phyloP scores from a whole-genome alignment of 192 early-diverging fungal genomes.

The Globomyces pollinis-pini region DNA sequence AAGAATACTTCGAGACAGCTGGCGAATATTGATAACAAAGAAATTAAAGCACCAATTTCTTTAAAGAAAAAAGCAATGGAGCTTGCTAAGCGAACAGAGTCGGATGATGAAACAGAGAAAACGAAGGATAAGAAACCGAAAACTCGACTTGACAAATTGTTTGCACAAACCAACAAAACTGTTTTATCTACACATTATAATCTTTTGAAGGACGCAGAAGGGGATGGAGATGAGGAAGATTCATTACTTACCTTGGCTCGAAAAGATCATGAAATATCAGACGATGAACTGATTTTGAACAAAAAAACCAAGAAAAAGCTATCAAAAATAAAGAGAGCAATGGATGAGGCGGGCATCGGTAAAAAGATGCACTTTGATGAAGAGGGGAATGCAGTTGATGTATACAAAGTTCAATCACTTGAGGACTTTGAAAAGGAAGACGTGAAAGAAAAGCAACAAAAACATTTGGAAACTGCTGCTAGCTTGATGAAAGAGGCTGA shows the following conservation, averaged over 20 bases:
- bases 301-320: constrained; percentile 43
- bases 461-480: constrained; percentile 64
- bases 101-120: constrained; percentile 23
- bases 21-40: constrained; percentile 22
- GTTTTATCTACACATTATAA: constrained; percentile 88
- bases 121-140: constrained; percentile 43
- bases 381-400: constrained; percentile 69
- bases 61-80: constrained; percentile 23
- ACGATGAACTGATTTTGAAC: constrained; percentile 19
- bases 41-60: constrained; percentile 22
- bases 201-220: constrained; percentile 58
- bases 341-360: constrained; percentile 63
- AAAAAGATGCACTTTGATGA: constrained; percentile 88
- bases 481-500: constrained; percentile 69
- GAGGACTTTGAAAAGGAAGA: constrained; percentile 69
- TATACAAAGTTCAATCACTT: constrained; percentile 74
- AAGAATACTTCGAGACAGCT: constrained; percentile 57
- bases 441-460: constrained; percentile 51
- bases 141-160: constrained; percentile 89
- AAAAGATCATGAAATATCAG: constrained; percentile 67
- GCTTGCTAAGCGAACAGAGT: constrained; percentile 16
- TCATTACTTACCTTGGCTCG: constrained; percentile 82
- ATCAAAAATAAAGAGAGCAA: constrained; percentile 55
- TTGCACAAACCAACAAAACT: constrained; percentile 83
- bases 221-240: constrained; percentile 65